Base-by-base conservation (phyloP, 371 early-diverging fungal species). In the Mortierella sp. region DNA sequence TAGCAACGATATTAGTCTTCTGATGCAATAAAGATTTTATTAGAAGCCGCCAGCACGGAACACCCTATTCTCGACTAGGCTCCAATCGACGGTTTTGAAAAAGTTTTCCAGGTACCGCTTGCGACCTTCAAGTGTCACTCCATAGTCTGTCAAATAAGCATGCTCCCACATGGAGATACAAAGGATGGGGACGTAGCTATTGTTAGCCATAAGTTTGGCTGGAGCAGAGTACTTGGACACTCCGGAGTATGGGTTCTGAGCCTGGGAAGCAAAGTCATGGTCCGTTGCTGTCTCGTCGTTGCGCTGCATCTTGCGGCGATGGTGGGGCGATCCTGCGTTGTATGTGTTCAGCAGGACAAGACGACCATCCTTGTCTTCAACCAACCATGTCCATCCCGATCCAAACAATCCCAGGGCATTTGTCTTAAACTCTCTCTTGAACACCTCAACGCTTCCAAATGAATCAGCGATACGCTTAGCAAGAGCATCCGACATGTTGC, bases 321-420 rank as follows among this genome's bases (percentile, higher is more conserved):
- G 79, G 24, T 78, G 75, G 37, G 75, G 77, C 8, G 76, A 83
- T 65, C 87, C 87, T 16, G 87, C 87, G 51, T 88, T 90, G 76
- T 78, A 90, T 11, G 90, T 90, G 74, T 89, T 90, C 73, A 89
- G 74, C 52, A 90, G 78, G 22, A 84, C 80, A 58, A 88, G 69
- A 37, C 83, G 79, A n/a, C 88, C 88, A n/a, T 77, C 79, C 59
- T 85, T 76, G 68, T 85, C 86, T 70, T 84, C 73, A 24, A 90
- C 90, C 64, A 90, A 74, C 90, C 90, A 91, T 35, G 90, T 89
- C 90, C 91, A 91, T 64, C 91, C 91, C 18, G 85, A 88, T 35
- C 91, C 91, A 73, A 91, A 91, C 66, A 91, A 68, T 45, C 85
- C 87, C 57, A 87, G 73, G 6, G 91, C 91, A 49, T 78, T 78